Evolutionary conservation across 805 yeast species (phyloP).

Genomic region (Komagataella populi): DNA sequence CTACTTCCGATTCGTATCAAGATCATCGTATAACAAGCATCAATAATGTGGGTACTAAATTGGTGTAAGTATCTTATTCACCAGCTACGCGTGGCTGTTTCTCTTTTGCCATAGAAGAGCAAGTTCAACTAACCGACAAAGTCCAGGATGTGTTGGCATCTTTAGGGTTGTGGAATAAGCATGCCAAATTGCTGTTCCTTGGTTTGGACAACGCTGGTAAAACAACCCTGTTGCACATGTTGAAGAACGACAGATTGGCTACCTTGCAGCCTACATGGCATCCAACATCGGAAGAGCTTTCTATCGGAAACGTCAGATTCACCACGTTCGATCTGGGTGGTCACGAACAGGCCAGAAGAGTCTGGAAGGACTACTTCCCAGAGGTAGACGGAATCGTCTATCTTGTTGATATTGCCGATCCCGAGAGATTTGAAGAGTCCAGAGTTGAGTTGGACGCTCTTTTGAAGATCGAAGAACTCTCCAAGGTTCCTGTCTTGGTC

Average conservation of each 20-base stretch:
- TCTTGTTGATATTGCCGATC: constrained; percentile 93
- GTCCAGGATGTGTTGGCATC: constrained; percentile 70
- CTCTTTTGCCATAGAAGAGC: background rate
- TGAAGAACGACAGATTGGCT: constrained; percentile 92
- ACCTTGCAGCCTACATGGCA: constrained; percentile 96
- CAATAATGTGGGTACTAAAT: constrained; percentile 20
- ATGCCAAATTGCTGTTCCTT: constrained; percentile 87
- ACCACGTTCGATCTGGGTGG: constrained; percentile 99
- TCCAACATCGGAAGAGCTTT: constrained; percentile 96
- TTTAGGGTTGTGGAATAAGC: constrained; percentile 82
- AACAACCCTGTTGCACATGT: constrained; percentile 77
- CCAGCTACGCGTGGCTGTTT: background rate
- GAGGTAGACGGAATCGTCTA: constrained; percentile 97
- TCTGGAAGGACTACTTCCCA: constrained; percentile 99
- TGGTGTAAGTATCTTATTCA: constrained; percentile 21
- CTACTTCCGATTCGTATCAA: background rate
- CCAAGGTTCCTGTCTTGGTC: constrained; percentile 80
- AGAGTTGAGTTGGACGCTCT: constrained; percentile 90
- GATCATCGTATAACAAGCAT: background rate
- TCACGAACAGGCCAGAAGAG: constrained; percentile 95
- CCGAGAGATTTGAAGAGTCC: constrained; percentile 89
- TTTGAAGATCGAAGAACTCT: constrained; percentile 83
- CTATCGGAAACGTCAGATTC: constrained; percentile 92
- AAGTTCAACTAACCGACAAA: constrained; percentile 10
- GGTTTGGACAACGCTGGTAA: constrained; percentile 98